A percentile compares a stretch with the other conserved stretches of the same genome.
Evolutionary conservation across 805 yeast species (phyloP).

Genomic region (Hanseniaspora taiwanica): DNA sequence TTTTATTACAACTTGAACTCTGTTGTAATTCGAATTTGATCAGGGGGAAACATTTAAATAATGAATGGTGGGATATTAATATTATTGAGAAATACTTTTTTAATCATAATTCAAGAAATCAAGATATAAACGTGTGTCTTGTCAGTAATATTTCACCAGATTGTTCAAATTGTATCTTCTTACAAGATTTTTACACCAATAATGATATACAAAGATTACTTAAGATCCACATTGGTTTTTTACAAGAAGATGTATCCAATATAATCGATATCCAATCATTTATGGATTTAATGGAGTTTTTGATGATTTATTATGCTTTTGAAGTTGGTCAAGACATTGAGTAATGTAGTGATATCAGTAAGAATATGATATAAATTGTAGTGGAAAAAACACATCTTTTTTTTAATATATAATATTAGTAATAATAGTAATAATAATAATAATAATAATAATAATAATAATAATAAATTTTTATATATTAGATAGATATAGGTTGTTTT

Average conservation of each 20-base stretch:
- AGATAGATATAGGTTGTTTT: background rate
- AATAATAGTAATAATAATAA: background rate
- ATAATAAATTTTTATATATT: too few relatives aligned
- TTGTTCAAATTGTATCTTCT: background rate
- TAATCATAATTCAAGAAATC: too few relatives aligned
- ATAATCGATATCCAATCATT: conserved; percentile 20
- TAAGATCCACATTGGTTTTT: conserved; percentile 22
- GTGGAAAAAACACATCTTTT: background rate
- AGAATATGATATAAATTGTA: background rate
- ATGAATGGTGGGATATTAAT: too few relatives aligned
- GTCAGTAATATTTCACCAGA: conserved; percentile 3
- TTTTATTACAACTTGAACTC: too few relatives aligned
- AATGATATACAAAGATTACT: background rate
- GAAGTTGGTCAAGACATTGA: conserved; percentile 18
- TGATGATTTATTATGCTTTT: conserved; percentile 19
- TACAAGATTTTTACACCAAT: background rate
- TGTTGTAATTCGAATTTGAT: too few relatives aligned
- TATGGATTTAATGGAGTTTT: conserved; percentile 17
- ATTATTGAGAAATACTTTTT: too few relatives aligned
- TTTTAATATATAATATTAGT: background rate
- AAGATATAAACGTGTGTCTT: background rate
- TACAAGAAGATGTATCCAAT: conserved; percentile 21
- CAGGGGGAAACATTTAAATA: too few relatives aligned
- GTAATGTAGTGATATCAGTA: background rate
- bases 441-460: too few relatives aligned